Base-by-base conservation (phyloP, 306 rosid genomes). In the Cicer judaicum region DNA sequence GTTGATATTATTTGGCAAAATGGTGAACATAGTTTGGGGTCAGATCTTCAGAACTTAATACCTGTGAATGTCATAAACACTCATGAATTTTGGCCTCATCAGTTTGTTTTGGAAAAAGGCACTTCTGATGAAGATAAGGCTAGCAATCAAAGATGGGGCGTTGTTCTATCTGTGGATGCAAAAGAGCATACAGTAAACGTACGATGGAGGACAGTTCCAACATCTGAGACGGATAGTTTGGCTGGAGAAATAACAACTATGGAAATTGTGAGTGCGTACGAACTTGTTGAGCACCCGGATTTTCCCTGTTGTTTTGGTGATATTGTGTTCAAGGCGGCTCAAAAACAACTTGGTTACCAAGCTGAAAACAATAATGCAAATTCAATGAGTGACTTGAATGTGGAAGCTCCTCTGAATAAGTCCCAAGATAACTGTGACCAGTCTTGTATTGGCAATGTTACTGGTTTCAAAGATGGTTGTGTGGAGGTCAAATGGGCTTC, bases 401-500 rank as follows among this genome's bases (percentile, higher is more conserved):
- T 50, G 56, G 89, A 79, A 54, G 85, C 74, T 49, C 69, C 84
- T 83, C 50, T 41, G 64, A 70, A 76, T 72, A 73, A 57, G 56
- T 79, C 70, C 42, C 60, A 76, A 13, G 83, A 83, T 80, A 82
- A 76, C 68, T 63, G 73, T 55, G 87, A 82, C 87, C 86, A 88
- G 61, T 83, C 93, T 47, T 68, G 77, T 78, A 84, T 95, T 63
- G 99, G 99, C 55, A 84, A 73, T 75, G 91, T 92, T 78, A 83
- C 61, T 4, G 92, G 93, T 77, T 85, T 92, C 74, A 74, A 10
- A 75, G 86, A 86, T 78, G 99, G 98, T 49, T 64, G 76, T 11
- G 92, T 95, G 72, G 97, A 90, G 85, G 97, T 95, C 82, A 89
- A 79, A 89, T 95, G 99, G 99, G 98, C 96, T 64, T 82, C 79